These are phyloP conservation scores for Pseudopyrenochaeta lycopersici DNA, from an alignment of 2,329 filamentous ascomycete species.

Conservation along the genomic window DNA sequence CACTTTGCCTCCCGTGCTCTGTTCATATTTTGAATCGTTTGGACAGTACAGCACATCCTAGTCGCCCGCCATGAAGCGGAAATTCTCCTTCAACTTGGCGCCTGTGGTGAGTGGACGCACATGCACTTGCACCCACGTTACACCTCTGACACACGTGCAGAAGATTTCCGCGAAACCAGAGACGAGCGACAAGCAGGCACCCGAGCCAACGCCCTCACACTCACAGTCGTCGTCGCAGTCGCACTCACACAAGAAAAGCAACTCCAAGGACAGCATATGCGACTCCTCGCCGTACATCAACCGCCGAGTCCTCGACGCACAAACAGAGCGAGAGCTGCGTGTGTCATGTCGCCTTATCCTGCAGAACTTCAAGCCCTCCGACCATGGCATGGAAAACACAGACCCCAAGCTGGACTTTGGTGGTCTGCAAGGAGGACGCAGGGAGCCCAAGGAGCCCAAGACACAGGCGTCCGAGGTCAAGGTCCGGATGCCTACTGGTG, in stretches of 20 bases:
- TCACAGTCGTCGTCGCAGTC: conserved; percentile 9
- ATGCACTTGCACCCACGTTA: neutral
- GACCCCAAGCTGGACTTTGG: conserved; percentile 50
- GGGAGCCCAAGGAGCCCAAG: conserved; percentile 12
- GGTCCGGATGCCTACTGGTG: conserved; percentile 40
- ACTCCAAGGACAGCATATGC: conserved; percentile 42
- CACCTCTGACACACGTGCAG: conserved; percentile 24
- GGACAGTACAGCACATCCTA: neutral
- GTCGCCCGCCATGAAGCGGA: conserved; percentile 49
- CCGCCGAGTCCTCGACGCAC: conserved; percentile 53
- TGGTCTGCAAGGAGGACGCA: conserved; percentile 29
- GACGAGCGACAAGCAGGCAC: conserved; percentile 36
- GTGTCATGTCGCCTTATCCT: conserved; percentile 57
- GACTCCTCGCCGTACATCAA: conserved; percentile 54
- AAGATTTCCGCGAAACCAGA: conserved; percentile 46
- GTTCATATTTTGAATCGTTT: neutral
- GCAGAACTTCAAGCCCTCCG: conserved; percentile 51
- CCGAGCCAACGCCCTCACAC: conserved; percentile 28
- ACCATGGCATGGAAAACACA: conserved; percentile 46
- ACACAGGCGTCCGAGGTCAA: conserved; percentile 29
- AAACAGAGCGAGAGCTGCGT: conserved; percentile 56
- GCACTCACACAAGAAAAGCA: conserved; percentile 31
- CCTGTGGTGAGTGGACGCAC: conserved; percentile 46
- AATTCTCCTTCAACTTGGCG: conserved; percentile 56
- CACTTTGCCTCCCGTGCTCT: neutral